These are phyloP conservation scores for Fraxinus paxiana DNA, from an alignment of 305 asterid genomes.

Conservation along the genomic window DNA sequence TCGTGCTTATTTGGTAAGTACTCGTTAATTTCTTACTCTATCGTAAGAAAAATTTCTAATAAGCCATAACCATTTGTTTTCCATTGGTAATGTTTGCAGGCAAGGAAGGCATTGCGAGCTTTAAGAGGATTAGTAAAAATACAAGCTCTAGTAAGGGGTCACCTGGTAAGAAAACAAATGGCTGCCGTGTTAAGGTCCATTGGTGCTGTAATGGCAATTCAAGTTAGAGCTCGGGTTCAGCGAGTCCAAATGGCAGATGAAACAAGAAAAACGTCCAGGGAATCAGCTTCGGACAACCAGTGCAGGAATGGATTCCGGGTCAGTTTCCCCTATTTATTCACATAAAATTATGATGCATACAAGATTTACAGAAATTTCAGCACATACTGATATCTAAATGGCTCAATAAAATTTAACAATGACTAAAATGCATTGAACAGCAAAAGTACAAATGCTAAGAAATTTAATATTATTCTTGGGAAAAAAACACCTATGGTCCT, in stretches of 20 bases:
- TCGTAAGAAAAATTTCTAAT: background rate
- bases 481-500: background rate
- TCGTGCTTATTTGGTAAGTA: conserved; percentile 64
- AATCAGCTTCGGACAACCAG: conserved; percentile 31
- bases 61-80: conserved; percentile 8
- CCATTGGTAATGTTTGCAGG: conserved; percentile 36
- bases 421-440: conserved; percentile 2
- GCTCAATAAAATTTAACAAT: background rate
- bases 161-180: conserved; percentile 62
- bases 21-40: background rate
- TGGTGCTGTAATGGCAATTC: conserved; percentile 62
- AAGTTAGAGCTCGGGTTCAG: conserved; percentile 61
- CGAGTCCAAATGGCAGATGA: conserved; percentile 52
- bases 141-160: conserved; percentile 77
- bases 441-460: background rate
- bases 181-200: conserved; percentile 47
- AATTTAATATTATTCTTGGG: conserved; percentile 1
- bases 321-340: conserved; percentile 17
- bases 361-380: background rate
- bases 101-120: conserved; percentile 67
- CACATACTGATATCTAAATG: background rate
- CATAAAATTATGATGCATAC: background rate
- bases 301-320: conserved; percentile 28
- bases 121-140: conserved; percentile 64
- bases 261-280: conserved; percentile 26